Conservation (phyloP, 768 basidiomycete genomes). For the Suillus paluster region DNA sequence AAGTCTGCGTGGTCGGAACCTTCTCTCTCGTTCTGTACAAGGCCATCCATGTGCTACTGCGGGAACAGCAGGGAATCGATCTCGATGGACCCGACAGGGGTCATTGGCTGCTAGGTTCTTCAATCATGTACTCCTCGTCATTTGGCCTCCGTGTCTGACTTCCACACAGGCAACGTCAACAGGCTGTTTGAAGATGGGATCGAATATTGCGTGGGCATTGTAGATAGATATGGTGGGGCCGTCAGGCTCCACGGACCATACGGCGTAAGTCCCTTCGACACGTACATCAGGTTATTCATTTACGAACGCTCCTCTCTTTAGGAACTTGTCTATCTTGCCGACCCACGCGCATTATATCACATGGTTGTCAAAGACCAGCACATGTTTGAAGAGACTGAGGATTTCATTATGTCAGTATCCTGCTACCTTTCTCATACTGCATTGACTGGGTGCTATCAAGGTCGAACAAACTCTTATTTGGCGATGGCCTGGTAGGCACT, state of each 20-base stretch:
- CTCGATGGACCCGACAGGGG: not conserved
- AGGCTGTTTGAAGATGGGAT: slow-evolving; percentile 40
- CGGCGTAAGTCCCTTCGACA: slow-evolving; percentile 41
- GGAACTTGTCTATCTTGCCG: slow-evolving; percentile 51
- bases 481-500: slow-evolving; percentile 6
- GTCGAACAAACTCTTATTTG: slow-evolving; percentile 6
- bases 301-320: not conserved
- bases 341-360: slow-evolving; percentile 53
- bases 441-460: not conserved
- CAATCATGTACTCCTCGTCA: not conserved
- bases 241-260: slow-evolving; percentile 51
- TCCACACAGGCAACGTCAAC: slow-evolving; percentile 36
- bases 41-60: not conserved
- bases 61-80: not conserved
- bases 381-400: slow-evolving; percentile 49
- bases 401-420: slow-evolving; percentile 47
- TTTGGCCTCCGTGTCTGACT: not conserved
- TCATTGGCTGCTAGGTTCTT: slow-evolving; percentile 2
- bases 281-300: too few species aligned
- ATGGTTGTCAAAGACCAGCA: slow-evolving; percentile 54
- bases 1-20: not conserved
- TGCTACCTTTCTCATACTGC: not conserved
- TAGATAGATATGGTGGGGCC: slow-evolving; percentile 43
- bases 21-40: not conserved
- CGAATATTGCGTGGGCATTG: slow-evolving; percentile 38